Evolutionary conservation across 306 rosid species (phyloP).

Genomic region (Biancaea sappan): DNA sequence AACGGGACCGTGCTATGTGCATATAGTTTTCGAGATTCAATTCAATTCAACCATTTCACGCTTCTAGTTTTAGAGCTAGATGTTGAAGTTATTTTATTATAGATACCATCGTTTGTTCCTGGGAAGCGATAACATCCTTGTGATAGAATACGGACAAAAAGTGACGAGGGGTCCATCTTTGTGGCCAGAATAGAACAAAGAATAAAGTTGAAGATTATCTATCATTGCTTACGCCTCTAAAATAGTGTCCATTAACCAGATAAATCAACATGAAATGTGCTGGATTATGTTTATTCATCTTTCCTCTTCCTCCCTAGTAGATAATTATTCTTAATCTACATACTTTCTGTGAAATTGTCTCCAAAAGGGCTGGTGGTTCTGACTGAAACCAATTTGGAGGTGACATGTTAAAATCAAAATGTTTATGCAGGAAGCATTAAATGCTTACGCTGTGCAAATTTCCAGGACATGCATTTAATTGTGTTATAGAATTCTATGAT

Average conservation of each 20-base stretch:
- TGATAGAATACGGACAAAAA: conserved; percentile 23
- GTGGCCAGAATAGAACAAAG: conserved; percentile 14
- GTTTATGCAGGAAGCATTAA: conserved; percentile 17
- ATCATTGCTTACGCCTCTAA: conserved; percentile 21
- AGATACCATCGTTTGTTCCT: conserved; percentile 8
- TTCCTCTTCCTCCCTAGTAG: neutral
- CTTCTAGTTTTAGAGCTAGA: conserved; percentile 19
- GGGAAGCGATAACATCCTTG: neutral
- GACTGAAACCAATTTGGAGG: neutral
- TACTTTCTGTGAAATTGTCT: conserved; percentile 10
- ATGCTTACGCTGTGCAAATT: conserved; percentile 1
- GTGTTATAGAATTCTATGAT: neutral
- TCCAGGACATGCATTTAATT: neutral
- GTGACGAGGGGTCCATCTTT: neutral
- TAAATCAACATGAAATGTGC: neutral
- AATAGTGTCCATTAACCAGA: conserved; percentile 7
- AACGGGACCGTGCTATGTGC: neutral
- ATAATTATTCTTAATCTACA: neutral
- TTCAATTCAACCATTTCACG: neutral
- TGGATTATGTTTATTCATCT: conserved; percentile 11
- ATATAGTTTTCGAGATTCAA: neutral
- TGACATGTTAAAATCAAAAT: conserved; percentile 16
- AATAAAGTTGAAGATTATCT: conserved; percentile 7
- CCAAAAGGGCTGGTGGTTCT: conserved; percentile 18
- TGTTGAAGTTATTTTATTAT: neutral